Evolutionary conservation across 441 rosid species (phyloP).

Genomic region (Pelargonium cotyledonis): DNA sequence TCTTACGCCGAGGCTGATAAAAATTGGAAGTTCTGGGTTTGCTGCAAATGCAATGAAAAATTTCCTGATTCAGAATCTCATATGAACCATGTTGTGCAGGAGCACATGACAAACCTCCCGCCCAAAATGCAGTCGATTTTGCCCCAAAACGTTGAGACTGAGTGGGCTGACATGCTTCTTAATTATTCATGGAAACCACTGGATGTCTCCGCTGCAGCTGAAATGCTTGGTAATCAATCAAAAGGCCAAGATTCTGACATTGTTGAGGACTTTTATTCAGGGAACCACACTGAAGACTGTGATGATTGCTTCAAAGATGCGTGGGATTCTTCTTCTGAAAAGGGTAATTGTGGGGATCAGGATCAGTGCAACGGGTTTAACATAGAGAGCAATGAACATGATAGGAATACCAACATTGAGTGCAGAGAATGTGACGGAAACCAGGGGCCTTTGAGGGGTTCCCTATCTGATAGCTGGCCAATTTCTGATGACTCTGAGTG

Average conservation of each 20-base stretch:
- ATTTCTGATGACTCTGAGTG: slow-evolving; percentile 66
- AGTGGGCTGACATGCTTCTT: slow-evolving; percentile 67
- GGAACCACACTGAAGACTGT: slow-evolving; percentile 38
- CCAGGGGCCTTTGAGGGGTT: slow-evolving; percentile 26
- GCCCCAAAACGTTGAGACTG: slow-evolving; percentile 60
- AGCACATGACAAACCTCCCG: slow-evolving; percentile 65
- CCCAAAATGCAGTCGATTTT: slow-evolving; percentile 67
- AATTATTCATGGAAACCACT: slow-evolving; percentile 78
- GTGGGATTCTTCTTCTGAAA: slow-evolving; percentile 65
- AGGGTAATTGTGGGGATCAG: slow-evolving; percentile 36
- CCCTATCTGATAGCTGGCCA: slow-evolving; percentile 59
- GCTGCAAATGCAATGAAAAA: slow-evolving; percentile 58
- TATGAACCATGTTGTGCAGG: slow-evolving; percentile 70
- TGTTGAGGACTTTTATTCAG: slow-evolving; percentile 34
- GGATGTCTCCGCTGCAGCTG: slow-evolving; percentile 53
- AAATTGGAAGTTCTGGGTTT: slow-evolving; percentile 76
- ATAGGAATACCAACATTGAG: slow-evolving; percentile 26
- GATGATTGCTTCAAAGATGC: slow-evolving; percentile 73
- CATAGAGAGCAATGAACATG: slow-evolving; percentile 28
- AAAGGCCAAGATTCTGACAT: slow-evolving; percentile 36
- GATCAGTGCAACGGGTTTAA: slow-evolving; percentile 27
- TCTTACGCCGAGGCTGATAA: slow-evolving; percentile 46
- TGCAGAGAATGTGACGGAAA: slow-evolving; percentile 39
- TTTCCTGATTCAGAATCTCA: slow-evolving; percentile 56
- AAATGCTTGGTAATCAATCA: slow-evolving; percentile 46